Evolutionary conservation across 768 basidiomycete species (phyloP).

Genomic region (Psilocybe sp.): DNA sequence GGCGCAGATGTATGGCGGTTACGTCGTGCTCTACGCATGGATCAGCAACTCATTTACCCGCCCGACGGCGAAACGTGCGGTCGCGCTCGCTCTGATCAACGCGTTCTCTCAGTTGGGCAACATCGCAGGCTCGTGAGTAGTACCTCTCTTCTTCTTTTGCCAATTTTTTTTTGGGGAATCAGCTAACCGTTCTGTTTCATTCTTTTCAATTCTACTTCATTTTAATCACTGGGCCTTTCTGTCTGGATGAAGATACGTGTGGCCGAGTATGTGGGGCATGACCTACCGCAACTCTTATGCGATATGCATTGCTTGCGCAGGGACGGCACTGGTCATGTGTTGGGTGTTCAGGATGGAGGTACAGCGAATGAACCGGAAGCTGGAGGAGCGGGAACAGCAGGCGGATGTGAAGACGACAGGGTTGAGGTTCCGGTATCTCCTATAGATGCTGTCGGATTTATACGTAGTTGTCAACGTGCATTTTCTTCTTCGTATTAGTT

Average conservation of each 20-base stretch:
- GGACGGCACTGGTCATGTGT: conserved; percentile 49
- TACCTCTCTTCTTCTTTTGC: background rate
- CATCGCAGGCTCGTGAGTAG: conserved; percentile 71
- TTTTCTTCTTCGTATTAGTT: no score
- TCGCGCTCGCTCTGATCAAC: conserved; percentile 81
- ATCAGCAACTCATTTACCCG: conserved; percentile 57
- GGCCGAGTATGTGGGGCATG: conserved; percentile 66
- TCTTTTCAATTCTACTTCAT: no score
- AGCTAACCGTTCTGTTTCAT: no score
- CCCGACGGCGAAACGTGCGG: conserved; percentile 79
- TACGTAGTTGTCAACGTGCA: no score
- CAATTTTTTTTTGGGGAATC: no score
- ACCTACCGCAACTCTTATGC: conserved; percentile 66
- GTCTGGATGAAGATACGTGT: conserved; percentile 48
- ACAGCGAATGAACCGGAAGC: conserved; percentile 31
- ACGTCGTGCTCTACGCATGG: conserved; percentile 60
- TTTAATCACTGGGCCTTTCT: no score
- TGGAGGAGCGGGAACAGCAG: conserved; percentile 33
- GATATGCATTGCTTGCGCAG: conserved; percentile 67
- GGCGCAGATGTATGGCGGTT: conserved; percentile 75
- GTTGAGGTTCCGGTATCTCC: conserved; percentile 47
- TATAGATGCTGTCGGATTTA: conserved; percentile 22
- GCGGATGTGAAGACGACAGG: conserved; percentile 34
- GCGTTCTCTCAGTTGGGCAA: conserved; percentile 84
- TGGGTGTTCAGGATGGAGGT: conserved; percentile 46